phyloP scores from a whole-genome alignment of 345 rosid species.

The Combretum micranthum region DNA sequence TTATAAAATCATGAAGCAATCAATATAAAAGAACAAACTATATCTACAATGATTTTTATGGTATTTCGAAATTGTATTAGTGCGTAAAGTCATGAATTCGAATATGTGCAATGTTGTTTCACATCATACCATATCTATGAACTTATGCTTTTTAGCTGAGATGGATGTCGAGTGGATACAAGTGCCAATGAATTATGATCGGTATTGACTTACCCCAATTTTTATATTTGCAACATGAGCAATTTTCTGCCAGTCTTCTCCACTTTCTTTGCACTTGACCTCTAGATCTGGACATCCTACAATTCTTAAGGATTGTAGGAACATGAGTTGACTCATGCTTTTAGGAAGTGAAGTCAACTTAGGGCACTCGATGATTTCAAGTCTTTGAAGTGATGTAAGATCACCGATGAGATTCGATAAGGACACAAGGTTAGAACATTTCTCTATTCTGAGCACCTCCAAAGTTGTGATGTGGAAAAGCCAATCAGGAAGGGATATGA shows the following conservation, averaged over 20 bases:
- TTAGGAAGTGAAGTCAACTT: slow-evolving; percentile 8
- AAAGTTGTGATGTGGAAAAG: not conserved
- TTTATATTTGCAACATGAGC: not conserved
- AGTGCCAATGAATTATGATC: too few species aligned
- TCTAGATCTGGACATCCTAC: slow-evolving; percentile 1
- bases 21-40: too few species aligned
- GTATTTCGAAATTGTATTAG: too few species aligned
- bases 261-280: slow-evolving; percentile 5
- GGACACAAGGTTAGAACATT: not conserved
- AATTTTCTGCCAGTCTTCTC: slow-evolving; percentile 13
- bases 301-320: slow-evolving; percentile 1
- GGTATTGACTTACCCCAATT: too few species aligned
- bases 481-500: slow-evolving; percentile 1
- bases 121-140: too few species aligned
- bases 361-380: slow-evolving; percentile 1
- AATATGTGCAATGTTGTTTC: too few species aligned
- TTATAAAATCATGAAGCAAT: too few species aligned
- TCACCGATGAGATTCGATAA: slow-evolving; percentile 9
- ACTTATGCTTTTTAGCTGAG: too few species aligned
- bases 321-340: not conserved
- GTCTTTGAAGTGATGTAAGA: slow-evolving; percentile 8
- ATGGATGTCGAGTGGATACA: too few species aligned
- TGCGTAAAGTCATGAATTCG: too few species aligned
- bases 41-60: too few species aligned
- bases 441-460: not conserved